These are phyloP conservation scores for Acacia melanoxylon DNA, from an alignment of 306 rosid genomes.

Conservation along the genomic window DNA sequence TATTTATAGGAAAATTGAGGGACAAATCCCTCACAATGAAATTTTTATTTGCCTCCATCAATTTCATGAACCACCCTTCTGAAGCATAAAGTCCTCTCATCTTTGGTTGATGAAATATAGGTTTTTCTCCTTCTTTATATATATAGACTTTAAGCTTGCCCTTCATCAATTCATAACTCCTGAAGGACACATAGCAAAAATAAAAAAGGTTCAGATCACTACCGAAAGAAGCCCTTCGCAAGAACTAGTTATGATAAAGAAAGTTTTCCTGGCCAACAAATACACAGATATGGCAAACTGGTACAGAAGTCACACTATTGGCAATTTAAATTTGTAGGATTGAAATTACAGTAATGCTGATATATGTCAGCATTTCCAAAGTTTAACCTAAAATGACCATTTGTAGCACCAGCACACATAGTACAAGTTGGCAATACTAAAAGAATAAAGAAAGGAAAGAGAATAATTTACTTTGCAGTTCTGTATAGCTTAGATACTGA, in stretches of 20 bases:
- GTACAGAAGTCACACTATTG: neutral
- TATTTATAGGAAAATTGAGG: no score
- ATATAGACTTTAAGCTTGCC: conserved; percentile 72
- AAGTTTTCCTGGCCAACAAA: neutral
- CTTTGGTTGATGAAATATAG: conserved; percentile 81
- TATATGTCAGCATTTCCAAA: neutral
- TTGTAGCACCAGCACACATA: conserved; percentile 7
- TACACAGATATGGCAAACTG: conserved; percentile 6
- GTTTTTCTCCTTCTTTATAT: conserved; percentile 81
- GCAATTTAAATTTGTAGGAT: conserved; percentile 4
- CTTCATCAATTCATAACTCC: conserved; percentile 91
- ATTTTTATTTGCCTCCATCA: conserved; percentile 62
- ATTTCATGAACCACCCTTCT: conserved; percentile 95
- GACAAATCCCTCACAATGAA: conserved; percentile 64
- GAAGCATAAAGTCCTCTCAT: conserved; percentile 90
- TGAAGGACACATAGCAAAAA: conserved; percentile 34
- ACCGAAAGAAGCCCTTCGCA: conserved; percentile 13
- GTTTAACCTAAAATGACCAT: conserved; percentile 2
- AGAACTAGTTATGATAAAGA: neutral
- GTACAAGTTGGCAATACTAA: neutral
- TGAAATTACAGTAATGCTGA: neutral
- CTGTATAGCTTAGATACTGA: conserved; percentile 12
- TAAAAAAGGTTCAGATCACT: conserved; percentile 19
- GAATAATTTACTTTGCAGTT: neutral
- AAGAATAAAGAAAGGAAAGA: conserved; percentile 4